Evolutionary conservation across 768 basidiomycete genomes (phyloP), one percentile per base, ranked within the genome.

Genomic region (Pulveroboletus sp.): DNA sequence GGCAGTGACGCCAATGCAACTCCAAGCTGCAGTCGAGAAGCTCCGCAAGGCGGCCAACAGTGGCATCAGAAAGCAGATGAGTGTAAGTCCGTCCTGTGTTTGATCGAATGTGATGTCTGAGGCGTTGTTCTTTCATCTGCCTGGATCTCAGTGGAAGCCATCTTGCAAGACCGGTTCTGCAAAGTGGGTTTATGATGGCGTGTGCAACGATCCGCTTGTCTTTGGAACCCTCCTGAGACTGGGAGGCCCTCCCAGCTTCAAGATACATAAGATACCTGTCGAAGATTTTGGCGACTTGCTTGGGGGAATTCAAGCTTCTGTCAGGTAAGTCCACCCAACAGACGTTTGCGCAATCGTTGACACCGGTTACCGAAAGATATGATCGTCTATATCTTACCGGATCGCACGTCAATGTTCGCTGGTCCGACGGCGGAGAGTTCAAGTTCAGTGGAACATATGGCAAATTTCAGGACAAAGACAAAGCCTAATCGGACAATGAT

Each of bases 401-500:
- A 24, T 60, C 51, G 16, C 69, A 76, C 31, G 69, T 78, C 43
- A 79, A 71, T 32, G 53, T 80, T 31, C 73, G 69, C 44, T 79
- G 75, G 63, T 68, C 70, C 0, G 73, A 73, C 8, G 67, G 72
- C 14, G 76, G 77, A n/a, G 76, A 78, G 44, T 80, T 82, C 69
- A 80, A 80, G 60, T 74, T 79, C 58, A 81, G 75, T 52, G 77
- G 78, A 19, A 65, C 73, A 10, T 78, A 80, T 52, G 77, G 76
- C 27, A 60, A 46, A 30, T 27, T 22, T 5, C 14, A 23, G 20
- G 24, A 16, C 5, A 22, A 30, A 6, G 5, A 17, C n/a, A 11
- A 14, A 6, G 11, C 2, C n/a, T 38, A 6, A 32, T 24, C 22
- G 27, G 19, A n/a, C n/a, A n/a, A n/a, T 20, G 1, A 8, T 2